A percentile compares a stretch with the other conserved stretches of the same genome.
Evolutionary conservation across 192 early-diverging fungal genomes (phyloP).

Genomic region (Linnemannia hyalina): DNA sequence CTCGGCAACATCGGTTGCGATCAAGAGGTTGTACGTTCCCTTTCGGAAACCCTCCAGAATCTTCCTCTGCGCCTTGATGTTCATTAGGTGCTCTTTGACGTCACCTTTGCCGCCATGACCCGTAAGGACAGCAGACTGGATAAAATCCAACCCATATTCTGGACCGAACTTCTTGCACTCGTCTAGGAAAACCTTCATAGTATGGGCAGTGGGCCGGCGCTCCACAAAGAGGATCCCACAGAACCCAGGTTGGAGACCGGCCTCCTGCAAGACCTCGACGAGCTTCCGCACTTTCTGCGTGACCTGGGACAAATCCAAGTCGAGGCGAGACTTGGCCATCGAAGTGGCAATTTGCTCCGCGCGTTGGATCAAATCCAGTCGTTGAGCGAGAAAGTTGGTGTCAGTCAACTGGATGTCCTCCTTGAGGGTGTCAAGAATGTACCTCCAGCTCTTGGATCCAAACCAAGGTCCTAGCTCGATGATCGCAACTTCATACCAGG

Average conservation of each 20-base stretch:
- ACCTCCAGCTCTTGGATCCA: slow-evolving; percentile 77
- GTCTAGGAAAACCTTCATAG: slow-evolving; percentile 65
- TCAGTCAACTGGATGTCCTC: slow-evolving; percentile 37
- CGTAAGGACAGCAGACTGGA: slow-evolving; percentile 63
- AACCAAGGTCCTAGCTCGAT: slow-evolving; percentile 82
- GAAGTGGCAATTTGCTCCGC: slow-evolving; percentile 45
- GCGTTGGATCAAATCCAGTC: slow-evolving; percentile 32
- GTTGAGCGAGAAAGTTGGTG: slow-evolving; percentile 1
- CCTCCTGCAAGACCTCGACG: slow-evolving; percentile 13
- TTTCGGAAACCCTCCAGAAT: slow-evolving; percentile 75
- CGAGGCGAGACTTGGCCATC: slow-evolving; percentile 51
- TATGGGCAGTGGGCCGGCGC: slow-evolving; percentile 75
- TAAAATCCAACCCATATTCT: slow-evolving; percentile 40
- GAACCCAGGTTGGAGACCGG: slow-evolving; percentile 49
- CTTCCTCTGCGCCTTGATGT: slow-evolving; percentile 65
- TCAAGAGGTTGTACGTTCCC: slow-evolving; percentile 79
- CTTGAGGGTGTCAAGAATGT: slow-evolving; percentile 60
- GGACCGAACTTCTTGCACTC: slow-evolving; percentile 64
- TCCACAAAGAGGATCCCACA: slow-evolving; percentile 92
- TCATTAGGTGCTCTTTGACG: slow-evolving; percentile 60
- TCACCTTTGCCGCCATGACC: slow-evolving; percentile 67
- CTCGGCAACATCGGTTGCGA: slow-evolving; percentile 95
- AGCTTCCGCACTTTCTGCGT: slow-evolving; percentile 66
- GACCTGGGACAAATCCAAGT: slow-evolving; percentile 73
- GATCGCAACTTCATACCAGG: slow-evolving; percentile 55